A percentile compares a stretch with the other conserved stretches of the same genome.
Conservation (phyloP, 2,329 filamentous ascomycete genomes). For the Microsporum canis region DNA sequence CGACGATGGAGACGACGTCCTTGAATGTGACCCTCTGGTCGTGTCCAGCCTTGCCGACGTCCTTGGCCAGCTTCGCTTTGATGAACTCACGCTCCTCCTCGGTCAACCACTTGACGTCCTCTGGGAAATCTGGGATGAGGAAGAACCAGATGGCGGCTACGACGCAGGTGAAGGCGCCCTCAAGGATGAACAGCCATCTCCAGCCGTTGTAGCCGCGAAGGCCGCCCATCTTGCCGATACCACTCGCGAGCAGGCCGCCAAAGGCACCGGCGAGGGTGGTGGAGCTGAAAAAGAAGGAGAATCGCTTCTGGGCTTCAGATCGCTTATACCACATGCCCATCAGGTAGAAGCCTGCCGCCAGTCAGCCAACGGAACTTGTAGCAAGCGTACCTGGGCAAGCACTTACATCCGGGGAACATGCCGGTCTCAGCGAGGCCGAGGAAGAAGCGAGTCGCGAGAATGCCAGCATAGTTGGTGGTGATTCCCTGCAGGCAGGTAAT, state of each 20-base stretch:
- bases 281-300: constrained; percentile 83
- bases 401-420: constrained; percentile 55
- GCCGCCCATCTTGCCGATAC: constrained; percentile 48
- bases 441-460: constrained; percentile 75
- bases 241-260: constrained; percentile 50
- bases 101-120: constrained; percentile 60
- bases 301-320: constrained; percentile 78
- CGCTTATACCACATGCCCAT: constrained; percentile 78
- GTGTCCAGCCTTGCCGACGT: constrained; percentile 56
- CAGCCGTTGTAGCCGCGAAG: constrained; percentile 46
- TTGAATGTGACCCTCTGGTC: constrained; percentile 49
- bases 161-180: constrained; percentile 54
- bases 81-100: constrained; percentile 59
- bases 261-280: constrained; percentile 52
- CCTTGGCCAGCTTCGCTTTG: constrained; percentile 53
- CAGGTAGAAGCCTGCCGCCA: constrained; percentile 43
- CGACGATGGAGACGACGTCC: constrained; percentile 54
- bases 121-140: constrained; percentile 61
- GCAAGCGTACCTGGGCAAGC: neutral
- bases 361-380: neutral
- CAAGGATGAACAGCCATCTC: constrained; percentile 46
- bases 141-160: constrained; percentile 52
- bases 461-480: constrained; percentile 62
- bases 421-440: constrained; percentile 65
- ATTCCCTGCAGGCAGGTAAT: constrained; percentile 66